Evolutionary conservation across 2,329 filamentous ascomycete genomes (phyloP).

Genomic region (Zymoseptoria crescenta): DNA sequence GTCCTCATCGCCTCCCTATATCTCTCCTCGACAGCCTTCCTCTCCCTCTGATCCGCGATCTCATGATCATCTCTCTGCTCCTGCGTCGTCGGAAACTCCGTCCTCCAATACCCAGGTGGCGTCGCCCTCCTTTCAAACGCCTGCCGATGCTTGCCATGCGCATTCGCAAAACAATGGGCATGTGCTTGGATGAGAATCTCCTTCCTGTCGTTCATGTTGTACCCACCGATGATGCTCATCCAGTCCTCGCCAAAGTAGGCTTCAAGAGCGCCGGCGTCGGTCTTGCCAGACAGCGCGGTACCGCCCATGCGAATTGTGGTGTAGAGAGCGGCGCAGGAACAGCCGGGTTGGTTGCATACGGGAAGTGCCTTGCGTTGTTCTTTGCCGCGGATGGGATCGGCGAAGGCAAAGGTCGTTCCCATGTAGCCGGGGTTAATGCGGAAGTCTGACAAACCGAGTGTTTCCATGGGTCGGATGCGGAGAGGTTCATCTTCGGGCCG

Average conservation of each 20-base stretch:
- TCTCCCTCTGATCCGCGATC: constrained; percentile 57
- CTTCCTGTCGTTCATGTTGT: constrained; percentile 46
- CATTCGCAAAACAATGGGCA: constrained; percentile 63
- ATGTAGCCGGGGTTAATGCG: constrained; percentile 70
- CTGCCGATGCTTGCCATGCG: constrained; percentile 69
- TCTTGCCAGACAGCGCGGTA: constrained; percentile 14
- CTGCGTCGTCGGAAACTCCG: constrained; percentile 84
- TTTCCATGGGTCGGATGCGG: constrained; percentile 49
- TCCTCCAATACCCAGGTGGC: constrained; percentile 84
- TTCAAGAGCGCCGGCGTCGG: constrained; percentile 22
- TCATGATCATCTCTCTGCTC: constrained; percentile 60
- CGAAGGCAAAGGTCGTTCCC: constrained; percentile 65
- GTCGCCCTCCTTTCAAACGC: constrained; percentile 62
- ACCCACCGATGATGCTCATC: constrained; percentile 16
- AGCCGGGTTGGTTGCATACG: constrained; percentile 67
- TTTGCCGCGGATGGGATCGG: constrained; percentile 64
- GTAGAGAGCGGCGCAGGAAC: constrained; percentile 66
- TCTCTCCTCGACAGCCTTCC: constrained; percentile 60
- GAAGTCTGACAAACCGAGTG: constrained; percentile 64
- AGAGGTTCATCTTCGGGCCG: constrained; percentile 39
- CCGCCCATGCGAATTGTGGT: constrained; percentile 48
- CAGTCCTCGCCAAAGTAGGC: constrained; percentile 22
- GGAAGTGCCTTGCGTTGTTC: constrained; percentile 61
- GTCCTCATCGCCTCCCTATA: constrained; percentile 74
- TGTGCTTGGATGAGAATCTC: constrained; percentile 68